Base-by-base conservation (phyloP, 2,329 filamentous ascomycete genomes). In the Penicillium sp. region DNA sequence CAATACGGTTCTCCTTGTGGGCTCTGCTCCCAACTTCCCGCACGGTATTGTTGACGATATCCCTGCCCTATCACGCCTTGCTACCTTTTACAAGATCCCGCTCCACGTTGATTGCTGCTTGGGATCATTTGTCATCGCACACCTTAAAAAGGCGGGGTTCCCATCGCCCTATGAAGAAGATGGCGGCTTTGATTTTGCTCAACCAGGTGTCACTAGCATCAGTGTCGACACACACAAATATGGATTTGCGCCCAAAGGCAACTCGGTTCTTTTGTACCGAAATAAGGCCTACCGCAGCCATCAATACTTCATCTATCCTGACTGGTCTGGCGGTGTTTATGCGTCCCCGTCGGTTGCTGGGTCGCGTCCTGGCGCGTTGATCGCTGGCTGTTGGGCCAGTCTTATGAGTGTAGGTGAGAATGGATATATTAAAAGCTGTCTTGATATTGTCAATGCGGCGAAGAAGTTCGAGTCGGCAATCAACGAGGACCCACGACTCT, bases 11-110 rank as follows among this genome's bases (percentile, higher is more conserved):
- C 83, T 99, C 30, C 88, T 99, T 4, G 95, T 98, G 56, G 95
- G 95, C 52, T 96, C 92, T 2, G 93, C 95, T 0, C 95, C 95
- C 62, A 99, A 98, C 83, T 99, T 97, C 80, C 95, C 95, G 44
- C 95, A 99, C 76, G 95, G 95, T 64, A 96, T 99, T 74, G 95
- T 99, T 67, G 95, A 99, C 78, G 93, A 98, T 77, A 97, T 99
- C 69, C 81, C 90, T 0, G 86, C 87, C 0, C 87, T 99, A 47
- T 97, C 93, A 59, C 90, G 89, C 63, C 85, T 99, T 5, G 95
- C 95, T 0, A 74, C 90, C 38, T 89, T 89, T 73, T 89, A 91
- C 74, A 90, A 89, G 73, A 83, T 97, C 26, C 93, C 93, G 19
- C 86, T 99, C 11, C 95, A 99, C 76, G 94, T 99, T 55, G 95